Percentiles rank a stretch among this genome's conserved stretches.
phyloP scores from a whole-genome alignment of 2,329 filamentous ascomycete species.

The Monosporascus sp. region DNA sequence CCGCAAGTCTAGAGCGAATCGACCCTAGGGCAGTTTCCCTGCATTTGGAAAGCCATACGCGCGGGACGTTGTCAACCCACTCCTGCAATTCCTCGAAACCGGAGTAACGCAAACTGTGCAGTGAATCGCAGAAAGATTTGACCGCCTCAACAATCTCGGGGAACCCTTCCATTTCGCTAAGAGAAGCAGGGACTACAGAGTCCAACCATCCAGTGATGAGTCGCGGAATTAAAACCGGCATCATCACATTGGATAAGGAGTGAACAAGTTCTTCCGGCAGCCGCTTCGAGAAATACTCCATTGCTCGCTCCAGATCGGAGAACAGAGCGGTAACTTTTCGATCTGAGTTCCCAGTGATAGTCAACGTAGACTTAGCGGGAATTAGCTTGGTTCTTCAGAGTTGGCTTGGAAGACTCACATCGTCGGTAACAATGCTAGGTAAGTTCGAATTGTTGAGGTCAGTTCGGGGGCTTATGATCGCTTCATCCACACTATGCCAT shows the following conservation, averaged over 20 bases:
- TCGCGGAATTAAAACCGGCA: conserved; percentile 62
- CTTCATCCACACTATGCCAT: conserved; percentile 57
- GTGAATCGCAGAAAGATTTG: conserved; percentile 54
- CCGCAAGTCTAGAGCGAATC: conserved; percentile 63
- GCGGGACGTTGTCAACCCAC: conserved; percentile 77
- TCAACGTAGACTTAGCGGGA: conserved; percentile 35
- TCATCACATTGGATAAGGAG: conserved; percentile 62
- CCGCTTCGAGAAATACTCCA: conserved; percentile 46
- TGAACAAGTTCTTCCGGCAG: conserved; percentile 51
- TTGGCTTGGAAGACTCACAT: conserved; percentile 26
- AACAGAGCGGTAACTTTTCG: conserved; percentile 46
- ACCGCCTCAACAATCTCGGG: conserved; percentile 64
- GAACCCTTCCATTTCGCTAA: conserved; percentile 67
- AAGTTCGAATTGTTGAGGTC: conserved; percentile 29
- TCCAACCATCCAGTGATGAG: conserved; percentile 73
- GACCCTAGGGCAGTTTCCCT: conserved; percentile 73
- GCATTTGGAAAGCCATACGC: conserved; percentile 80
- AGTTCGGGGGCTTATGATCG: conserved; percentile 57
- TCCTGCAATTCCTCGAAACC: conserved; percentile 60
- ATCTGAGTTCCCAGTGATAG: conserved; percentile 37
- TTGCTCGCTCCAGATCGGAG: conserved; percentile 44
- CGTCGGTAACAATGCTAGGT: conserved; percentile 36
- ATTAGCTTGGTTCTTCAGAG: conserved; percentile 9
- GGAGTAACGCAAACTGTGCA: conserved; percentile 60
- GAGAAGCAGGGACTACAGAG: conserved; percentile 66